Conservation (phyloP, 2,329 filamentous ascomycete genomes). For the Aspergillus sclerotialis region DNA sequence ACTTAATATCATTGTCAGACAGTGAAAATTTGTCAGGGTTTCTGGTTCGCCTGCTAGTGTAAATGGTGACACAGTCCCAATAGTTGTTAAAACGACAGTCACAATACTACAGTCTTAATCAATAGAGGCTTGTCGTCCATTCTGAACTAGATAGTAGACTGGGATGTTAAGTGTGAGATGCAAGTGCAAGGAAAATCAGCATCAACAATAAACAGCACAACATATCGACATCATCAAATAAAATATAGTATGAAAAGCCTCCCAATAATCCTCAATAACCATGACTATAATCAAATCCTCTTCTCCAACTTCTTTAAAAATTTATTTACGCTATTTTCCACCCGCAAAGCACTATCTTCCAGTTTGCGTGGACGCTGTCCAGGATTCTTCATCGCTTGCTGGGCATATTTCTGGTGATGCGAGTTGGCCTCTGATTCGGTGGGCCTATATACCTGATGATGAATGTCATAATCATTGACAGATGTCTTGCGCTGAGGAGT, state of each 20-base stretch:
- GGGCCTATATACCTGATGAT: constrained; percentile 41
- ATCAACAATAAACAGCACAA: not conserved
- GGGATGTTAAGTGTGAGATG: too few relatives aligned
- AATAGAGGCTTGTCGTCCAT: not conserved
- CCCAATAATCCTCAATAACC: too few relatives aligned
- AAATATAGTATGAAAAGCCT: too few relatives aligned
- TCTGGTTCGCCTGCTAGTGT: too few relatives aligned
- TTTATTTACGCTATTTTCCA: constrained; percentile 38
- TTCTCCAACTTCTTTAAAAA: constrained; percentile 43
- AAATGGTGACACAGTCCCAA: too few relatives aligned
- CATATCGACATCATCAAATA: too few relatives aligned
- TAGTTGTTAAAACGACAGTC: too few relatives aligned
- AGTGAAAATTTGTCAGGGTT: too few relatives aligned
- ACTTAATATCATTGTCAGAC: too few relatives aligned
- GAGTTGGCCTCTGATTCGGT: constrained; percentile 35
- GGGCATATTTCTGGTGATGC: constrained; percentile 28
- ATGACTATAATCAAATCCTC: constrained; percentile 18
- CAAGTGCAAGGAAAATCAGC: not conserved
- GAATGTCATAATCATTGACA: constrained; percentile 36
- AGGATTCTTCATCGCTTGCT: constrained; percentile 26
- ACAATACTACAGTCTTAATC: too few relatives aligned
- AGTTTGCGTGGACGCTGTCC: constrained; percentile 27
- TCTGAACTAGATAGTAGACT: not conserved
- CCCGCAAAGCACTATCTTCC: constrained; percentile 29
- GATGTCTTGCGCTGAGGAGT: constrained; percentile 14